Percentiles rank a stretch among this genome's conserved stretches.
These are phyloP conservation scores for Calocybe gangraenosa DNA, from an alignment of 768 basidiomycete genomes.

Conservation along the genomic window DNA sequence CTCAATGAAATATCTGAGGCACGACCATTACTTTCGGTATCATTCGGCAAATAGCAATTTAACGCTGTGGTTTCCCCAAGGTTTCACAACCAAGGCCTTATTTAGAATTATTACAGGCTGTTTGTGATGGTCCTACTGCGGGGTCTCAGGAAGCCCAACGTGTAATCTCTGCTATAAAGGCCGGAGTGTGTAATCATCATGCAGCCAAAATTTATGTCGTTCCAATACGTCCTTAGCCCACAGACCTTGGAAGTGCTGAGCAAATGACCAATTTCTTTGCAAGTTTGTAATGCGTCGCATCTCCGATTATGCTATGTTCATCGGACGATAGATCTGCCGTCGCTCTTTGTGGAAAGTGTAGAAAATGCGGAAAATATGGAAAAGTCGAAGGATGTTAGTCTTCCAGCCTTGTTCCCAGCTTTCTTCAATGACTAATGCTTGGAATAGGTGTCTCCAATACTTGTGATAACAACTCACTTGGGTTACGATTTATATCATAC, in stretches of 20 bases:
- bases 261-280: constrained; percentile 62
- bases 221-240: constrained; percentile 31
- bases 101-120: constrained; percentile 39
- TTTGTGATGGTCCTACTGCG: constrained; percentile 41
- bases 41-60: neutral
- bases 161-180: constrained; percentile 43
- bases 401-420: neutral
- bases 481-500: too few relatives aligned
- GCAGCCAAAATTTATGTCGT: neutral
- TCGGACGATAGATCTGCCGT: constrained; percentile 40
- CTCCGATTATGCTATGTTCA: neutral
- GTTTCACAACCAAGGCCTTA: constrained; percentile 60
- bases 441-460: constrained; percentile 26
- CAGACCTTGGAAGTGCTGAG: constrained; percentile 49
- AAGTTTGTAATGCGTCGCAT: constrained; percentile 26
- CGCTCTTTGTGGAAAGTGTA: constrained; percentile 57
- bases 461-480: constrained; percentile 22
- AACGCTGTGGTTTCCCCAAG: constrained; percentile 30
- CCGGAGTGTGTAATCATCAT: constrained; percentile 21
- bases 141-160: constrained; percentile 37
- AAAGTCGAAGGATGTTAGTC: constrained; percentile 49
- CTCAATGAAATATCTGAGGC: constrained; percentile 72
- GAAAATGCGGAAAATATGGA: too few relatives aligned
- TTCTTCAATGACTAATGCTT: neutral
- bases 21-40: constrained; percentile 5